Conservation (phyloP, 2,329 filamentous ascomycete genomes). For the Phyllosticta ampelicida region DNA sequence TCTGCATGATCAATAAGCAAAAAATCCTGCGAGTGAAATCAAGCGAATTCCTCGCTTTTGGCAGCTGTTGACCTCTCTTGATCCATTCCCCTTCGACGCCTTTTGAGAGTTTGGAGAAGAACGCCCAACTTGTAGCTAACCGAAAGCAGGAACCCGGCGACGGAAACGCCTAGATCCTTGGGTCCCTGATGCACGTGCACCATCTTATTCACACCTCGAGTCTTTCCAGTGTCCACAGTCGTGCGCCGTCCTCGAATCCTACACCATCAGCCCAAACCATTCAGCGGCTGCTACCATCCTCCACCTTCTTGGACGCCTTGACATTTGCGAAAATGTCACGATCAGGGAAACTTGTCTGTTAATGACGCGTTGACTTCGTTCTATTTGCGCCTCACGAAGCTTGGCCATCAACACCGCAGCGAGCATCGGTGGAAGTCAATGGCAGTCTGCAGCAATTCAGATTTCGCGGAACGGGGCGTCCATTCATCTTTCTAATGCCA, state of each 20-base stretch:
- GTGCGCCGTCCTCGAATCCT: not conserved
- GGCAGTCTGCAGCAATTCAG: not conserved
- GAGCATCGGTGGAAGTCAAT: not conserved
- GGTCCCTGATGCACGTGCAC: not conserved
- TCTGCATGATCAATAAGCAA: not conserved
- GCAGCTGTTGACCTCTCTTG: not conserved
- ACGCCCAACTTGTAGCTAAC: not conserved
- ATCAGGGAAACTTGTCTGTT: not conserved
- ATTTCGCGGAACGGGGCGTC: not conserved
- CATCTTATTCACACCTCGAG: not conserved
- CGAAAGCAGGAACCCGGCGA: not conserved
- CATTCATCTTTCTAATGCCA: not conserved
- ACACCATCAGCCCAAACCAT: not conserved
- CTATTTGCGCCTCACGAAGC: not conserved
- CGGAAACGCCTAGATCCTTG: not conserved
- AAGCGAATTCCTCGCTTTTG: not conserved
- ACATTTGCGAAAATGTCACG: too few relatives aligned
- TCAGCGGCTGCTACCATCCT: not conserved
- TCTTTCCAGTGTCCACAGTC: not conserved
- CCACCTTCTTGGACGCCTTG: not conserved
- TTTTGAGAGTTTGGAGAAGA: not conserved
- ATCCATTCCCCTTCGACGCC: not conserved
- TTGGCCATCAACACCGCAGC: not conserved
- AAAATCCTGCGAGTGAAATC: not conserved
- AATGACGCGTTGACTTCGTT: not conserved